phyloP scores from a whole-genome alignment of 2,329 filamentous ascomycete species.

The Stagonosporopsis vannaccii region DNA sequence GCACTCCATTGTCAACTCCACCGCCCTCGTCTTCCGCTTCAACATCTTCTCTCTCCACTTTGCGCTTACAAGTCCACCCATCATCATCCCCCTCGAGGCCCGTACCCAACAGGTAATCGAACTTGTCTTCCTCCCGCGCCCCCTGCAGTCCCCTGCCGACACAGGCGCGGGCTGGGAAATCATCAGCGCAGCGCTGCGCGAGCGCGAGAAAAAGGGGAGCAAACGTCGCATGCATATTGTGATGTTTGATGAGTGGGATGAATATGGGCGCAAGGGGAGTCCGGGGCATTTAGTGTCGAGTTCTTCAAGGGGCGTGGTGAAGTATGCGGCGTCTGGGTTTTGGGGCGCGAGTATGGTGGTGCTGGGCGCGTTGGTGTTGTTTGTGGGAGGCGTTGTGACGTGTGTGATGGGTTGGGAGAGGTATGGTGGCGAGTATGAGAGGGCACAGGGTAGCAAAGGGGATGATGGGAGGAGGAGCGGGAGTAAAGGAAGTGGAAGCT shows the following conservation, averaged over 20 bases:
- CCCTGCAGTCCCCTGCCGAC: slow-evolving; percentile 33
- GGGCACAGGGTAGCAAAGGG: slow-evolving; percentile 36
- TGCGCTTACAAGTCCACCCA: slow-evolving; percentile 21
- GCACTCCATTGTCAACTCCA: slow-evolving; percentile 22
- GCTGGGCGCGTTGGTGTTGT: slow-evolving; percentile 34
- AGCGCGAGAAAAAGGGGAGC: slow-evolving; percentile 6
- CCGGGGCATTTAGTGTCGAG: slow-evolving; percentile 27
- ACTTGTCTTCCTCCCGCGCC: slow-evolving; percentile 36
- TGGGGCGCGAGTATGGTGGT: slow-evolving; percentile 34
- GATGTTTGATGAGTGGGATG: slow-evolving; percentile 42
- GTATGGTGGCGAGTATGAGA: slow-evolving; percentile 38
- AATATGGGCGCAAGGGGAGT: slow-evolving; percentile 39
- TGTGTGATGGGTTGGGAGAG: slow-evolving; percentile 38
- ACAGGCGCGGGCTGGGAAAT: slow-evolving; percentile 32
- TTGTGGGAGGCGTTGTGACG: slow-evolving; percentile 35
- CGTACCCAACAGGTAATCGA: slow-evolving; percentile 39
- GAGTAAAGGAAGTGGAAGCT: slow-evolving; percentile 19
- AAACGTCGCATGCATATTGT: slow-evolving; percentile 22
- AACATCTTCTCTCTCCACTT: slow-evolving; percentile 37
- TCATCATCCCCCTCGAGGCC: slow-evolving; percentile 25
- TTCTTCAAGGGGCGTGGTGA: slow-evolving; percentile 17
- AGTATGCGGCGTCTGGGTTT: slow-evolving; percentile 33
- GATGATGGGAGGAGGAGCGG: slow-evolving; percentile 4
- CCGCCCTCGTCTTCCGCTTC: slow-evolving; percentile 39
- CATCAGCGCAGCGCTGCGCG: slow-evolving; percentile 26